Evolutionary conservation across 2,329 filamentous ascomycete genomes (phyloP).

Genomic region (Hysterium pulicare): DNA sequence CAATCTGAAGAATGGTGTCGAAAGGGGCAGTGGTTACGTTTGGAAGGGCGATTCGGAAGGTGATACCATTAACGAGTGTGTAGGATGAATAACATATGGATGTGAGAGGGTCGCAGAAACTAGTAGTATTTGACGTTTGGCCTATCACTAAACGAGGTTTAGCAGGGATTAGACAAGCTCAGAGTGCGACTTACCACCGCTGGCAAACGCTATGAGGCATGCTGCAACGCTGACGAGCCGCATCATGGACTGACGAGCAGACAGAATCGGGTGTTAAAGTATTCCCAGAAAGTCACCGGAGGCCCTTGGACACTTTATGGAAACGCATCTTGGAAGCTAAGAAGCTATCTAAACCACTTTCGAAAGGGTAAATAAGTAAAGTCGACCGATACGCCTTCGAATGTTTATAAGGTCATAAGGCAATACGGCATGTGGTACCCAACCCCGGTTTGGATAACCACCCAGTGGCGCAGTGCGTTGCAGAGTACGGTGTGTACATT

Average conservation of each 20-base stretch:
- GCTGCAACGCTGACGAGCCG: not conserved
- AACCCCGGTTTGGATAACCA: too few species aligned
- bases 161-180: not conserved
- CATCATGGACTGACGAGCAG: not conserved
- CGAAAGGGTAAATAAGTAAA: too few species aligned
- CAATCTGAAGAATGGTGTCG: conserved; percentile 45
- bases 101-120: conserved; percentile 22
- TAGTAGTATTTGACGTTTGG: not conserved
- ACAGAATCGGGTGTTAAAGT: too few species aligned
- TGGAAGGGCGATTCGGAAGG: conserved; percentile 37
- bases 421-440: too few species aligned
- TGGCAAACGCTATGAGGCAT: not conserved
- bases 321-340: too few species aligned
- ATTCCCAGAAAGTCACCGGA: not conserved
- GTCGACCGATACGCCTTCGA: too few species aligned
- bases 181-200: not conserved
- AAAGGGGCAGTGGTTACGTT: conserved; percentile 28
- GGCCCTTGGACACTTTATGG: not conserved
- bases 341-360: too few species aligned
- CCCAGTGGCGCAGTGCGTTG: too few species aligned
- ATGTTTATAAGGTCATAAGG: too few species aligned
- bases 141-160: not conserved
- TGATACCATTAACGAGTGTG: conserved; percentile 35
- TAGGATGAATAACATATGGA: conserved; percentile 44
- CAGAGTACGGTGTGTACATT: too few species aligned